A percentile compares a stretch with the other conserved stretches of the same genome.
These are phyloP conservation scores for Pythium apleroticum DNA, from an alignment of 352 stramenopile species.

Conservation along the genomic window DNA sequence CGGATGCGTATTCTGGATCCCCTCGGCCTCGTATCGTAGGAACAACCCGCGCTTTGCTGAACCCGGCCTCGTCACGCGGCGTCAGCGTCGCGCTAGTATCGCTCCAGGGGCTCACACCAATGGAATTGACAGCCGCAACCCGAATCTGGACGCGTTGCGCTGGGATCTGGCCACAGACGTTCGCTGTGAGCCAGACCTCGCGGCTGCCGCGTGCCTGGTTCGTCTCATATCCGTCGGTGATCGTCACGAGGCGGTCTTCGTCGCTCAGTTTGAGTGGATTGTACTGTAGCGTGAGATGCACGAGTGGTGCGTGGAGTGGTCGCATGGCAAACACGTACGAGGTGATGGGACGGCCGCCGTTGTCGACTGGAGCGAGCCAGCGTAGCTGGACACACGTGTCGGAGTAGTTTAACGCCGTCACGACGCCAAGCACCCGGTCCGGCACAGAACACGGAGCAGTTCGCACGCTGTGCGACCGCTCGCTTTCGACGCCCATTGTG, in stretches of 20 bases:
- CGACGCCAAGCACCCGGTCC: constrained; percentile 39
- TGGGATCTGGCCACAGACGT: constrained; percentile 53
- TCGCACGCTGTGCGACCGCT: constrained; percentile 42
- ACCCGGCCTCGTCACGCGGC: not conserved
- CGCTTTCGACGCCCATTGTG: constrained; percentile 47
- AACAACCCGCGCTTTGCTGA: constrained; percentile 13
- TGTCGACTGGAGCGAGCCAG: constrained; percentile 58
- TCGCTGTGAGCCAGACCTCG: constrained; percentile 31
- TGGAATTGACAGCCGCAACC: constrained; percentile 62
- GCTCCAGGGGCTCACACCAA: constrained; percentile 60
- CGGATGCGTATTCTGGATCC: constrained; percentile 37
- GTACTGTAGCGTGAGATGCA: constrained; percentile 16
- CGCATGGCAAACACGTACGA: constrained; percentile 42
- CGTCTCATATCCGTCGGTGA: not conserved
- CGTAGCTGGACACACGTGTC: constrained; percentile 42
- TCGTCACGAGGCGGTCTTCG: constrained; percentile 3
- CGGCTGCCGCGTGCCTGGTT: not conserved
- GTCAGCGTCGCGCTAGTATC: constrained; percentile 33
- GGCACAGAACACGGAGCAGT: constrained; percentile 46
- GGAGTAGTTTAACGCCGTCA: constrained; percentile 14
- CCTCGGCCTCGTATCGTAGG: constrained; percentile 50
- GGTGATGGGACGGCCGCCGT: constrained; percentile 50
- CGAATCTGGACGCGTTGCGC: constrained; percentile 47
- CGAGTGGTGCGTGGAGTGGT: constrained; percentile 8
- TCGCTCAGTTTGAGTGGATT: not conserved